phyloP scores from a whole-genome alignment of 768 basidiomycete species.

The Epithele typhae region DNA sequence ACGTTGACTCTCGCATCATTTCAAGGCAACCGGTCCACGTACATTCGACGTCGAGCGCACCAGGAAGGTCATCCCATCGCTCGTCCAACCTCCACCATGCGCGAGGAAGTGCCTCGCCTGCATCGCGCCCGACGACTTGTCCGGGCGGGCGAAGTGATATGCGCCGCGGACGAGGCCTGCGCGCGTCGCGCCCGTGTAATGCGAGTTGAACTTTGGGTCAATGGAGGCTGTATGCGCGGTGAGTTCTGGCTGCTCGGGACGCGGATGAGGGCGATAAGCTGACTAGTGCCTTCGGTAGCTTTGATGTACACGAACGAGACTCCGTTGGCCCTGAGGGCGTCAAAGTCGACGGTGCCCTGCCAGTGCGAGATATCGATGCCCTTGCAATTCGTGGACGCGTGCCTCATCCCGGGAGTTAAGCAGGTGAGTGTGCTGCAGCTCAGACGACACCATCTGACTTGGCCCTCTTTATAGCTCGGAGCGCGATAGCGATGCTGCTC shows the following conservation, averaged over 20 bases:
- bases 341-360: slow-evolving; percentile 50
- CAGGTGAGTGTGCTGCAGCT: no score
- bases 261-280: slow-evolving; percentile 8
- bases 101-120: slow-evolving; percentile 58
- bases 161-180: slow-evolving; percentile 53
- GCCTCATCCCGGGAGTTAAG: no score
- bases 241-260: slow-evolving; percentile 17
- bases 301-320: slow-evolving; percentile 60
- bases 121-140: slow-evolving; percentile 45
- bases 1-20: no score
- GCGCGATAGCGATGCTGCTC: no score
- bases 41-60: slow-evolving; percentile 64
- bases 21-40: no score
- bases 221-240: no score
- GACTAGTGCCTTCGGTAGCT: slow-evolving; percentile 61
- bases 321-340: slow-evolving; percentile 44
- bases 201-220: slow-evolving; percentile 40
- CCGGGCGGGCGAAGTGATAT: slow-evolving; percentile 60
- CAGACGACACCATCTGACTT: no score
- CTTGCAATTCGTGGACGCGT: slow-evolving; percentile 36
- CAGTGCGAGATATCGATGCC: slow-evolving; percentile 55
- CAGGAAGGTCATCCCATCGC: slow-evolving; percentile 60
- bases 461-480: no score
- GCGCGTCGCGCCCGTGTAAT: slow-evolving; percentile 54
- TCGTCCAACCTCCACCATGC: slow-evolving; percentile 52